phyloP scores from a whole-genome alignment of 306 rosid genomes.

The Lotus japonicus region DNA sequence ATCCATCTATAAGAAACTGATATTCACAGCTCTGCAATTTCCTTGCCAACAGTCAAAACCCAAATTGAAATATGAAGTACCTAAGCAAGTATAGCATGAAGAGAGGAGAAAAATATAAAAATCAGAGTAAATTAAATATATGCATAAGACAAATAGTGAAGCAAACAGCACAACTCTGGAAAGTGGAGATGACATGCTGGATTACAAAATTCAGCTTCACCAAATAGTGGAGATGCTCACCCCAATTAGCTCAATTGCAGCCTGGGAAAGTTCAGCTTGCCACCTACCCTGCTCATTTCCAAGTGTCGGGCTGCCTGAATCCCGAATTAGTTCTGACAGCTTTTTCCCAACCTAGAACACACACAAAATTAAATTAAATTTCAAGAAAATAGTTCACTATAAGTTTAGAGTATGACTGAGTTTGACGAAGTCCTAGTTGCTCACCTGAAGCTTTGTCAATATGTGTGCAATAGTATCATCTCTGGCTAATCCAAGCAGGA shows the following conservation, averaged over 20 bases:
- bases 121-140: neutral
- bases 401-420: neutral
- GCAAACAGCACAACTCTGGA: neutral
- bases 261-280: slow-evolving; percentile 98
- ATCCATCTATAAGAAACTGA: neutral
- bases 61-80: too few relatives aligned
- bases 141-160: neutral
- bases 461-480: slow-evolving; percentile 93
- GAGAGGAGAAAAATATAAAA: neutral
- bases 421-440: neutral
- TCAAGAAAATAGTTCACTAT: neutral
- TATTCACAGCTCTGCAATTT: neutral
- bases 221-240: slow-evolving; percentile 35
- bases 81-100: neutral
- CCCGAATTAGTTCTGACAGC: slow-evolving; percentile 87
- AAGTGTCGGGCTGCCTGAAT: slow-evolving; percentile 71
- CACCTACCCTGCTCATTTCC: slow-evolving; percentile 97
- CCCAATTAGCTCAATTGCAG: slow-evolving; percentile 92
- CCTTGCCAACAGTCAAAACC: neutral
- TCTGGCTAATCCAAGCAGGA: slow-evolving; percentile 93
- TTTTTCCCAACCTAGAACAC: slow-evolving; percentile 85
- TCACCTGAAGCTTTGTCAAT: slow-evolving; percentile 96
- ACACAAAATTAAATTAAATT: slow-evolving; percentile 5
- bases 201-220: neutral
- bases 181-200: neutral